Evolutionary conservation across 305 asterid genomes (phyloP).

Genomic region (Vinca major): DNA sequence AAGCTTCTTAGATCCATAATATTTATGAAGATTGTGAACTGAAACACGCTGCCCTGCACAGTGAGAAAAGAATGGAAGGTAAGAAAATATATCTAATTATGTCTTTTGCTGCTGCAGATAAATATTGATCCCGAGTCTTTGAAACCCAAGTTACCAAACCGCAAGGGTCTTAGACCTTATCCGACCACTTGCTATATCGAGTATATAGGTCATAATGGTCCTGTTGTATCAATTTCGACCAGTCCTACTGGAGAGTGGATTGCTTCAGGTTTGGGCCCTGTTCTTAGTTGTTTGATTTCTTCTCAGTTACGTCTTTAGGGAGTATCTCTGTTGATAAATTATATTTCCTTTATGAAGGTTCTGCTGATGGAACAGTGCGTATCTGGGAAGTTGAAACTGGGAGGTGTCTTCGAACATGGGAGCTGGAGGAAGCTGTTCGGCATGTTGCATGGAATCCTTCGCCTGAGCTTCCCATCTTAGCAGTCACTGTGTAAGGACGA

Average conservation of each 20-base stretch:
- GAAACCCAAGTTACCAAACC: slow-evolving; percentile 93
- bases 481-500: slow-evolving; percentile 66
- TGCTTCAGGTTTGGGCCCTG: slow-evolving; percentile 68
- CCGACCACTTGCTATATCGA: slow-evolving; percentile 83
- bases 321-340: slow-evolving; percentile 9
- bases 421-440: slow-evolving; percentile 57
- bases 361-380: slow-evolving; percentile 86
- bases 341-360: slow-evolving; percentile 43
- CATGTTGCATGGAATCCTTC: slow-evolving; percentile 87
- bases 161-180: slow-evolving; percentile 81
- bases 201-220: slow-evolving; percentile 89
- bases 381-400: slow-evolving; percentile 97
- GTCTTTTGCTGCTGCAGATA: slow-evolving; percentile 38
- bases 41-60: neutral
- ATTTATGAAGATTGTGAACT: neutral
- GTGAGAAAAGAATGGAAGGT: neutral
- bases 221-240: slow-evolving; percentile 63
- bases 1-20: slow-evolving; percentile 1
- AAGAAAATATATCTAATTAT: neutral
- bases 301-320: slow-evolving; percentile 14
- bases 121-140: slow-evolving; percentile 89
- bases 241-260: slow-evolving; percentile 89
- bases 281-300: neutral
- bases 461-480: slow-evolving; percentile 69
- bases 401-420: slow-evolving; percentile 74